A percentile compares a stretch with the other conserved stretches of the same genome.
Evolutionary conservation across 2,329 filamentous ascomycete species (phyloP).

Genomic region (Apiospora pterosperma): DNA sequence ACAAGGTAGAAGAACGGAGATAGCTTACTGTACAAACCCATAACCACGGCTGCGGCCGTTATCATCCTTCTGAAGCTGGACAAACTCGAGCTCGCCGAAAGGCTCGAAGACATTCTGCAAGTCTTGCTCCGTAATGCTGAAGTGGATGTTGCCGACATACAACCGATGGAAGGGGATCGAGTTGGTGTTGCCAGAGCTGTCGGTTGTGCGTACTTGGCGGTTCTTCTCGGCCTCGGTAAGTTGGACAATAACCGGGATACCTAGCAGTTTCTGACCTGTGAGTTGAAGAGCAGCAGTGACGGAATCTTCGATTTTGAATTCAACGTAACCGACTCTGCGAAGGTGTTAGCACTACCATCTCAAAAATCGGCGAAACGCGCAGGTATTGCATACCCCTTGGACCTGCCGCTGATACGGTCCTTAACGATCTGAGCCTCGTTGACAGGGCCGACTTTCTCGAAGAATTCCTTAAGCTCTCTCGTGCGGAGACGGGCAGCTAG

Average conservation of each 20-base stretch:
- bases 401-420: conserved; percentile 92
- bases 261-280: conserved; percentile 97
- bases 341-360: conserved; percentile 4
- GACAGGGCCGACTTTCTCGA: conserved; percentile 90
- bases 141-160: conserved; percentile 99
- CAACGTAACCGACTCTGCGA: conserved; percentile 92
- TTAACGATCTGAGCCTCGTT: conserved; percentile 99
- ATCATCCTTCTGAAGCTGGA: conserved; percentile 96
- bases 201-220: conserved; percentile 83
- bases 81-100: conserved; percentile 96
- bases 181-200: conserved; percentile 66
- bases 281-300: conserved; percentile 92
- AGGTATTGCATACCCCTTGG: conserved; percentile 74
- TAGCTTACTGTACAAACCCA: conserved; percentile 93
- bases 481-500: conserved; percentile 90
- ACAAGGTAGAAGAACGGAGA: background rate
- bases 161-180: conserved; percentile 94
- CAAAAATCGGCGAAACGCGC: background rate
- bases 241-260: conserved; percentile 97
- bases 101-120: conserved; percentile 95
- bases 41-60: conserved; percentile 87
- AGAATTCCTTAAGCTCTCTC: conserved; percentile 90
- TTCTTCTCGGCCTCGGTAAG: conserved; percentile 99
- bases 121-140: conserved; percentile 96
- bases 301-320: conserved; percentile 95